Conservation (phyloP, 495 filamentous ascomycete species). For the Podospora tetraspora region DNA sequence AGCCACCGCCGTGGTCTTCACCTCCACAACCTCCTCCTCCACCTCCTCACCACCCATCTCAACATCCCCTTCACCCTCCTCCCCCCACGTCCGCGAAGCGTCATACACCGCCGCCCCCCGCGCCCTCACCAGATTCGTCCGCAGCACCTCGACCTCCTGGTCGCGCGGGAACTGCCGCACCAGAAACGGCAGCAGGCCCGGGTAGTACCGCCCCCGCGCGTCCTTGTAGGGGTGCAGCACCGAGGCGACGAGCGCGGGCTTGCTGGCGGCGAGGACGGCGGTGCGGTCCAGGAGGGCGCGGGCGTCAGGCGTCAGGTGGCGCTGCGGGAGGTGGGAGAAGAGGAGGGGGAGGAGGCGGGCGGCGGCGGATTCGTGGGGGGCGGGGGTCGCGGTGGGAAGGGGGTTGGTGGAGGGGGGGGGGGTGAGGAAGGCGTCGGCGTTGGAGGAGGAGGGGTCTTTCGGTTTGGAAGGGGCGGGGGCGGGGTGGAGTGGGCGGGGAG, state of each 20-base stretch:
- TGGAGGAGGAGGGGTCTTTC: conserved; percentile 32
- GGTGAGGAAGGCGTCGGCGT: conserved; percentile 39
- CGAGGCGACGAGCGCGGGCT: conserved; percentile 68
- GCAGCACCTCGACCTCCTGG: conserved; percentile 62
- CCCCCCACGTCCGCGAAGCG: conserved; percentile 2
- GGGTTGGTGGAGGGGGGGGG: conserved; percentile 32
- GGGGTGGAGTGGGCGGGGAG: conserved; percentile 33
- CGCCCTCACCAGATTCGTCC: conserved; percentile 43
- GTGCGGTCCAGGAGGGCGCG: conserved; percentile 72
- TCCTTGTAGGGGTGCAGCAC: conserved; percentile 67
- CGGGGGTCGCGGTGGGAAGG: conserved; percentile 30
- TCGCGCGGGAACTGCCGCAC: conserved; percentile 53
- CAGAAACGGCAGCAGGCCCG: conserved; percentile 74
- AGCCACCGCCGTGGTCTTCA: conserved; percentile 16
- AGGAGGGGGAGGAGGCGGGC: conserved; percentile 55
- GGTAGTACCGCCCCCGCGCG: conserved; percentile 50
- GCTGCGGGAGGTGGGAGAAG: conserved; percentile 55
- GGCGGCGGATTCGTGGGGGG: conserved; percentile 42
- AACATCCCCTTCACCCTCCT: conserved; percentile 3
- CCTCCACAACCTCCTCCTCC: conserved; percentile 17
- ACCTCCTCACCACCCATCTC: neutral
- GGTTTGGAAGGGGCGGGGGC: conserved; percentile 6
- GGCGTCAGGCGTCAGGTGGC: conserved; percentile 55
- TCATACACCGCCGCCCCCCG: neutral
- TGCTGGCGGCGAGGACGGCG: conserved; percentile 61